Evolutionary conservation across 2,329 filamentous ascomycete species (phyloP), one percentile per base, ranked within the genome.

Genomic region (Elsinoe ampelina): DNA sequence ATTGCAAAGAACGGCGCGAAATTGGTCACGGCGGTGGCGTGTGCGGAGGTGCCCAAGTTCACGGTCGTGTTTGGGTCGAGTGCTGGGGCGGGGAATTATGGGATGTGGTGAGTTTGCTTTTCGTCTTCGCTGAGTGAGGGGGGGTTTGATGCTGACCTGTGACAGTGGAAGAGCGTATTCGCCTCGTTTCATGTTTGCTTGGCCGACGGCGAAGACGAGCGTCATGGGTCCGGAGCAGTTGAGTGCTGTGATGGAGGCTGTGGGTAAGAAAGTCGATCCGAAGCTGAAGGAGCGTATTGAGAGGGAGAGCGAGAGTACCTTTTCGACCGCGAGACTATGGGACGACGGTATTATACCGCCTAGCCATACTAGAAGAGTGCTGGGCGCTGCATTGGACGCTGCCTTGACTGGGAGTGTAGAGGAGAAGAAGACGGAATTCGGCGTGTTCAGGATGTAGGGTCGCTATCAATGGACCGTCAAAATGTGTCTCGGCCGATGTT

Each of bases 1-100:
- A 97, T 98, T 64, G 93, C 93, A 56, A 97, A 97, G 78, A 95
- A 97, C 67, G 93, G 93, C 39, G 93, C 93, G 5, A 97, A 98
- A 74, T 82, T 98, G 15, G 93, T 97, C 26, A 95, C 90, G 2
- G 93, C 92, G 6, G 93, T 97, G 10, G 89, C 90, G 7, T 96
- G 91, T 68, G 91, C 92, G 3, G 83, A 93, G 63, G 92, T 97
- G 41, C 92, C 93, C 63, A 97, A 98, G 72, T 92, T 97, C 68
- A 98, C 93, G 0, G 89, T 98, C 13, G 88, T 98, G 1, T 85
- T 96, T n/a, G 93, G 93, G 20, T 87, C 87, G 30, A 91, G 86
- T 69, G 93, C 93, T 62, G 92, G 92, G 58, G 92, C 92, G 6
- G 93, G 93, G 3, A 98, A 97, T 72, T 98, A 98, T 69, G 93